Base-by-base conservation (phyloP, 106 monocot genomes). In the Allium sativum region DNA sequence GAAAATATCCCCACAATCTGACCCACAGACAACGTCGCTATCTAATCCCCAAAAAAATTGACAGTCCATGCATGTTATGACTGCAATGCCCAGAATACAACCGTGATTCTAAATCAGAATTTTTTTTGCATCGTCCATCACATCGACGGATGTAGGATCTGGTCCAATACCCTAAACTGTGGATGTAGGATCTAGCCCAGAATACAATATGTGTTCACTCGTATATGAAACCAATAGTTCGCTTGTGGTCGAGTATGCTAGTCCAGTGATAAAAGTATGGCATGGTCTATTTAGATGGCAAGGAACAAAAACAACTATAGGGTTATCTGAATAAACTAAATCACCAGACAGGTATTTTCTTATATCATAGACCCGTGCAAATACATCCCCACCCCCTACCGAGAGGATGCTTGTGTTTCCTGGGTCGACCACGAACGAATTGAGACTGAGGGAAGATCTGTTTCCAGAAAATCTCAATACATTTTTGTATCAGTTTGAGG, bases 151-250 rank as follows among this genome's bases (percentile, higher is more conserved):
- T 50, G 10, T 13, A 14, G 87, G 86, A 56, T 81, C 59, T 53
- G 81, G 66, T 18, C 87, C 79, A n/a, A 81, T 31, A 31, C 81
- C n/a, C n/a, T n/a, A n/a, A n/a, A n/a, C n/a, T n/a, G n/a, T n/a
- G n/a, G n/a, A n/a, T n/a, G n/a, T n/a, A n/a, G n/a, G n/a, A n/a
- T n/a, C n/a, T n/a, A n/a, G n/a, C n/a, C n/a, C n/a, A n/a, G n/a
- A n/a, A n/a, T n/a, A n/a, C n/a, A n/a, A 95, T 22, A 84, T 62
- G 21, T 79, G 75, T 55, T 95, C 95, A 55, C 84, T 86, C 55
- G 84, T 87, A 77, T 90, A 95, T 5, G 95, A 87, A 51, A 87
- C 78, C 15, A 90, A 77, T 59, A 90, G 53, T 74, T 90, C 95
- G 15, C 90, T 90, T 15, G 52, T 71, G 41, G 69, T 65, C 8